These are phyloP conservation scores for Venturia nashicola DNA, from an alignment of 2,329 filamentous ascomycete genomes.

Conservation along the genomic window DNA sequence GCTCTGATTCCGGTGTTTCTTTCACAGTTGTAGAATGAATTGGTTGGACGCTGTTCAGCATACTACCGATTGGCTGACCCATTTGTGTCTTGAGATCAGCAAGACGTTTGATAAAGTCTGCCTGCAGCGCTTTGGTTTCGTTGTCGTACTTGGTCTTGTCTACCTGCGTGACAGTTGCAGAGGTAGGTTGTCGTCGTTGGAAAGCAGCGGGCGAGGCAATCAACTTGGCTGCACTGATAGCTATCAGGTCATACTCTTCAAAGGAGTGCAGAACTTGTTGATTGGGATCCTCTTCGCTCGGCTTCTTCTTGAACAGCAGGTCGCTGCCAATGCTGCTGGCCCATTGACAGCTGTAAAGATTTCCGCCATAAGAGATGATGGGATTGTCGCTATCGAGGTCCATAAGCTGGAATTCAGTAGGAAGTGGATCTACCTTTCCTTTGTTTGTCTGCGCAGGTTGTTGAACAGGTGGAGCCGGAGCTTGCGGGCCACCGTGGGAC, in stretches of 20 bases:
- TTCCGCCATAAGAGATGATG: constrained; percentile 65
- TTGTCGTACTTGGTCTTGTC: constrained; percentile 1
- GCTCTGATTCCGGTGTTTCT: background rate
- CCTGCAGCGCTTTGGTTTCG: constrained; percentile 9
- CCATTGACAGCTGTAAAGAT: constrained; percentile 73
- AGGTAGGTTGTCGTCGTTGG: constrained; percentile 1
- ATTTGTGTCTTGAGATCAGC: background rate
- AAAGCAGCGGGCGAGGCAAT: constrained; percentile 32
- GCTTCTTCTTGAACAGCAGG: constrained; percentile 48
- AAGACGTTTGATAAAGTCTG: background rate
- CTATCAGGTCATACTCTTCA: constrained; percentile 56
- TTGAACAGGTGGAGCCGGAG: background rate
- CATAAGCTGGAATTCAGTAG: constrained; percentile 58
- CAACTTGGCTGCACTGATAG: constrained; percentile 57
- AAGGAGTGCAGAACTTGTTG: constrained; percentile 38
- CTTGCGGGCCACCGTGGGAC: background rate
- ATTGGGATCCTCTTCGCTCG: constrained; percentile 18
- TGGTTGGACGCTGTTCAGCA: background rate
- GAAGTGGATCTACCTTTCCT: constrained; percentile 13
- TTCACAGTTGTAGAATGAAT: background rate
- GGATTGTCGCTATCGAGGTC: constrained; percentile 68
- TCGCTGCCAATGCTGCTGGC: constrained; percentile 74
- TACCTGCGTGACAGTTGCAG: background rate
- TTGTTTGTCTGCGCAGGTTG: constrained; percentile 10
- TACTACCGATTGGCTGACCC: background rate